A percentile compares a stretch with the other conserved stretches of the same genome.
These are phyloP conservation scores for Suillus occidentalis DNA, from an alignment of 768 basidiomycete species.

Conservation along the genomic window DNA sequence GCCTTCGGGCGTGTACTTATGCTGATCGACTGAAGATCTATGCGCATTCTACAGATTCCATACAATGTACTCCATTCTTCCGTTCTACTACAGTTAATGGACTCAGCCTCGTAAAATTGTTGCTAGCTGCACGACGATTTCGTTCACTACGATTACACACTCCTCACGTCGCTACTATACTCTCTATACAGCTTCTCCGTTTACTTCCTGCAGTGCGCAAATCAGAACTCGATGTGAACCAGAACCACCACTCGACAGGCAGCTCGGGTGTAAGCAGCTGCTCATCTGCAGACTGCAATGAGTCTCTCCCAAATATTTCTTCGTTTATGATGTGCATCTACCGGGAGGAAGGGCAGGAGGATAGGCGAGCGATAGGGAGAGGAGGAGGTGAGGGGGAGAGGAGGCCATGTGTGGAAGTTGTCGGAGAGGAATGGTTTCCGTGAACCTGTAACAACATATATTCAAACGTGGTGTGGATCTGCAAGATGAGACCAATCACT, in stretches of 20 bases:
- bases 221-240: not conserved
- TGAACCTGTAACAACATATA: slow-evolving; percentile 48
- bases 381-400: not conserved
- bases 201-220: too few species aligned
- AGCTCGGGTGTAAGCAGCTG: too few species aligned
- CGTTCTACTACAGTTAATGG: not conserved
- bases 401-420: slow-evolving; percentile 37
- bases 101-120: not conserved
- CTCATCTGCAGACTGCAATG: too few species aligned
- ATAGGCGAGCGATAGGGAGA: not conserved
- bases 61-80: not conserved
- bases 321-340: too few species aligned
- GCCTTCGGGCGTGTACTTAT: not conserved
- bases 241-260: not conserved
- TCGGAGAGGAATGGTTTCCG: slow-evolving; percentile 77
- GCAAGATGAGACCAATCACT: not conserved
- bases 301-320: too few species aligned
- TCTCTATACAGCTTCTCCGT: not conserved
- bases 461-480: not conserved
- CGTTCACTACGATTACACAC: not conserved
- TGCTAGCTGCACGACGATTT: not conserved
- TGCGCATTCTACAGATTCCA: not conserved
- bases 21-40: not conserved
- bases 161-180: not conserved
- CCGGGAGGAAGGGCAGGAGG: not conserved